Evolutionary conservation across 139 green algal genomes (phyloP).

Genomic region (Pseudopediastrum boryanum): DNA sequence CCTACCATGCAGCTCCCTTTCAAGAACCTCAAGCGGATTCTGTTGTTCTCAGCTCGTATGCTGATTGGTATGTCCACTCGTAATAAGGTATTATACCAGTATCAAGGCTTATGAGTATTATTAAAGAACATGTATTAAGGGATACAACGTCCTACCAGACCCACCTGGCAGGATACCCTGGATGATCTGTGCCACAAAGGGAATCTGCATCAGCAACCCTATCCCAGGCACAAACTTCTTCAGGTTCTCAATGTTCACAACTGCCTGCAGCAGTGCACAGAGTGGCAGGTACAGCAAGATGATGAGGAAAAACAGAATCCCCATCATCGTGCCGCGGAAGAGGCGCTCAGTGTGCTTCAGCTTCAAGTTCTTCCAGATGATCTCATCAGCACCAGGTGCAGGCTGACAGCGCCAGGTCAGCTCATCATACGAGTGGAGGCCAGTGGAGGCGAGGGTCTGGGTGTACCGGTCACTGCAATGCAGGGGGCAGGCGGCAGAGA

Average conservation of each 20-base stretch:
- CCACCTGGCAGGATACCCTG: constrained; percentile 44
- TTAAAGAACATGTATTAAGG: no score
- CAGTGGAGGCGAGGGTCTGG: constrained; percentile 52
- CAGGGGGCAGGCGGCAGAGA: background rate
- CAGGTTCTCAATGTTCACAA: constrained; percentile 38
- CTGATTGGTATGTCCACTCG: no score
- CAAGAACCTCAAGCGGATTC: no score
- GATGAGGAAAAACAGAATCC: constrained; percentile 44
- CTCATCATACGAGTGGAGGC: constrained; percentile 66
- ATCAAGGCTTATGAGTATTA: no score
- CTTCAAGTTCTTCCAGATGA: constrained; percentile 64
- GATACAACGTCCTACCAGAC: no score
- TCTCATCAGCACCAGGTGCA: constrained; percentile 27
- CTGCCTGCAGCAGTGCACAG: constrained; percentile 7
- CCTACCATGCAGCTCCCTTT: no score
- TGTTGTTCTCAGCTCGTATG: no score
- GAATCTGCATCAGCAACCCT: constrained; percentile 1
- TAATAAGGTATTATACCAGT: no score
- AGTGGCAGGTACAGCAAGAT: constrained; percentile 58
- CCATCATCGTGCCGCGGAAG: constrained; percentile 35
- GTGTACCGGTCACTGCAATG: constrained; percentile 35
- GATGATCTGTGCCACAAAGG: constrained; percentile 39
- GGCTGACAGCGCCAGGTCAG: constrained; percentile 47
- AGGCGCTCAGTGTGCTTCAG: constrained; percentile 41
- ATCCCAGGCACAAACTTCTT: constrained; percentile 12